These are phyloP conservation scores for Paecilomyces dactylethromorphus DNA, from an alignment of 2,329 filamentous ascomycete species.

Conservation along the genomic window DNA sequence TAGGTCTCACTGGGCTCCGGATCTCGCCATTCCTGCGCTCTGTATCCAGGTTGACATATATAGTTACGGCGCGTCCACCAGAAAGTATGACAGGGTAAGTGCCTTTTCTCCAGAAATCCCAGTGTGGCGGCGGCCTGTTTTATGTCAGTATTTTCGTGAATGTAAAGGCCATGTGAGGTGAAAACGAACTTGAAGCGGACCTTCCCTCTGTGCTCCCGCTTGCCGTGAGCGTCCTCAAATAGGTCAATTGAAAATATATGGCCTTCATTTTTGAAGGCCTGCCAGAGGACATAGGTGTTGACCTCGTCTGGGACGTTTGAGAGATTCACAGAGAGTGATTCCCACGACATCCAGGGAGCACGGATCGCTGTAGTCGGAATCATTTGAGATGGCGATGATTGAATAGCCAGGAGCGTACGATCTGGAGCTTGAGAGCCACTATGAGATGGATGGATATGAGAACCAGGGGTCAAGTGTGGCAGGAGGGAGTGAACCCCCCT, in stretches of 20 bases:
- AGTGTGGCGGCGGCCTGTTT: constrained; percentile 44
- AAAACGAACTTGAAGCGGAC: constrained; percentile 47
- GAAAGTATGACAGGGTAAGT: constrained; percentile 22
- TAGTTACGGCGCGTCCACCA: constrained; percentile 11
- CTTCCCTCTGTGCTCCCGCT: constrained; percentile 36
- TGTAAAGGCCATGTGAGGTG: background rate
- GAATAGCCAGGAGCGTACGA: background rate
- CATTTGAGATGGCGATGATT: background rate
- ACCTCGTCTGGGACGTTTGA: constrained; percentile 25
- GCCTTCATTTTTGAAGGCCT: constrained; percentile 48
- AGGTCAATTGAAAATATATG: constrained; percentile 53
- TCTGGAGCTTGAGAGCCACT: background rate
- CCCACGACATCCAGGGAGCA: constrained; percentile 32
- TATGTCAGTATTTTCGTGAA: constrained; percentile 1
- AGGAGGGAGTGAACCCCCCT: background rate
- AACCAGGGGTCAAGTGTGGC: background rate
- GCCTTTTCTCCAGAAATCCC: constrained; percentile 44
- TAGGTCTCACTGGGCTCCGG: constrained; percentile 27
- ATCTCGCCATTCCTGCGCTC: constrained; percentile 14
- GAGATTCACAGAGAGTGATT: constrained; percentile 32
- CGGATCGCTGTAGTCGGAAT: constrained; percentile 7
- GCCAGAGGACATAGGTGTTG: constrained; percentile 40
- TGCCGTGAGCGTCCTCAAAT: constrained; percentile 37
- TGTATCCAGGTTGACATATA: constrained; percentile 19
- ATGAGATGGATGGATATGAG: background rate